Evolutionary conservation across 768 basidiomycete genomes (phyloP), one percentile per base, ranked within the genome.

Genomic region (Wakefieldia striispora): DNA sequence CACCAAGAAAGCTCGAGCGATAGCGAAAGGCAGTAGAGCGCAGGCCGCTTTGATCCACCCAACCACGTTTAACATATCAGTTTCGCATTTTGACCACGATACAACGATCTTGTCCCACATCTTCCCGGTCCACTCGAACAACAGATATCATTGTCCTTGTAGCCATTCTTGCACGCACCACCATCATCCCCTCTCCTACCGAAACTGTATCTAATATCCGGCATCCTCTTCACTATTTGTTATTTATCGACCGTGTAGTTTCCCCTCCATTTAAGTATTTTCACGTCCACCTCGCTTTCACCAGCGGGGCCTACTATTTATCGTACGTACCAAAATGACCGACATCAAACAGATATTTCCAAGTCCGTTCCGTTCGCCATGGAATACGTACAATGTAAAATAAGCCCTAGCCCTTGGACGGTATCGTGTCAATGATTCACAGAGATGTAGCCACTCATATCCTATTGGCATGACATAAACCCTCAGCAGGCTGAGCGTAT

Each of bases 1-100:
- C 70, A 70, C 41, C 67, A 68, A 47, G 78, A 77, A 43, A 57
- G 63, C 19, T 72, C 70, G 17, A 73, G 72, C 50, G 78, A 77
- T 29, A 73, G 71, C 51, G 75, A 76, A 23, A 60, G 58, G 47
- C 59, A 64, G 54, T 65, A 59, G 29, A 61, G 50, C 53, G 51
- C 62, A 38, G 55, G 58, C 19, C 49, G 51, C 35, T 55, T 45
- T 39, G 13, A 29, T 34, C 34, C n/a, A 19, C 14, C 49, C n/a
- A n/a, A 53, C 46, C 47, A 49, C 43, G 46, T 42, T 36, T 47
- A 26, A 50, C 37, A 49, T n/a, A 47, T 46, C 52, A n/a, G 24
- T 43, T 43, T 51, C 45, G 27, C 37, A 47, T 51, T 31, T n/a
- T 24, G 29, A 29, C 29, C 26, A 29, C 10, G 27, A 20, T 42